Percentiles rank a stretch among this genome's conserved stretches.
These are phyloP conservation scores for Aspergillus flavus DNA, from an alignment of 2,329 filamentous ascomycete genomes.

Conservation along the genomic window DNA sequence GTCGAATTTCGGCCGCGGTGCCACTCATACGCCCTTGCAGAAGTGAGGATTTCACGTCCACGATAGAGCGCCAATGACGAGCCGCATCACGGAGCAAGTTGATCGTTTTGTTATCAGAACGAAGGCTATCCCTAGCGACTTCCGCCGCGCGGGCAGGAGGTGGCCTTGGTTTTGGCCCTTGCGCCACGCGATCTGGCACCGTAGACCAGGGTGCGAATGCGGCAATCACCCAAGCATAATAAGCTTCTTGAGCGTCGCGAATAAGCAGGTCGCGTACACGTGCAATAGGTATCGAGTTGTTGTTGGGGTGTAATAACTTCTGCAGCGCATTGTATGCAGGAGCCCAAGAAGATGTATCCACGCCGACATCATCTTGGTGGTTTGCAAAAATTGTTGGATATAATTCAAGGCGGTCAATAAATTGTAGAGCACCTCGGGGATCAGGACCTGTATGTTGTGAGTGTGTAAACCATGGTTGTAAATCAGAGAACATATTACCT, in stretches of 20 bases:
- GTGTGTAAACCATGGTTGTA: background rate
- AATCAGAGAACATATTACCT: slow-evolving; percentile 48
- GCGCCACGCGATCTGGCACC: slow-evolving; percentile 41
- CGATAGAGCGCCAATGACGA: slow-evolving; percentile 65
- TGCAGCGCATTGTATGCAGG: slow-evolving; percentile 66
- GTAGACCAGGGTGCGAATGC: slow-evolving; percentile 74
- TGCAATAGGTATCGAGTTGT: slow-evolving; percentile 39
- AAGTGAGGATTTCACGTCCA: slow-evolving; percentile 55
- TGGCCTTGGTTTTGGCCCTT: slow-evolving; percentile 51
- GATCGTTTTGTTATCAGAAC: slow-evolving; percentile 73
- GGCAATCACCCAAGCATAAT: slow-evolving; percentile 74
- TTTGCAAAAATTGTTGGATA: slow-evolving; percentile 47
- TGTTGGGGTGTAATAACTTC: slow-evolving; percentile 43
- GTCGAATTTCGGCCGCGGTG: slow-evolving; percentile 38
- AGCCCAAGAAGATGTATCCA: slow-evolving; percentile 64
- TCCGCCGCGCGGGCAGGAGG: slow-evolving; percentile 62
- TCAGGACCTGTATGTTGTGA: slow-evolving; percentile 35
- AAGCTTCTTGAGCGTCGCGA: slow-evolving; percentile 65
- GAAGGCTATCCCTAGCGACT: slow-evolving; percentile 76
- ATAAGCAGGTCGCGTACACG: slow-evolving; percentile 56
- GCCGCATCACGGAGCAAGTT: slow-evolving; percentile 68
- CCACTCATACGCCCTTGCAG: slow-evolving; percentile 29
- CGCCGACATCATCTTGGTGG: slow-evolving; percentile 51
- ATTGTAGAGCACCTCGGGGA: slow-evolving; percentile 39
- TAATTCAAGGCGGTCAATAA: slow-evolving; percentile 43